Conservation (phyloP, 2,329 filamentous ascomycete genomes). For the Phoma sp. region DNA sequence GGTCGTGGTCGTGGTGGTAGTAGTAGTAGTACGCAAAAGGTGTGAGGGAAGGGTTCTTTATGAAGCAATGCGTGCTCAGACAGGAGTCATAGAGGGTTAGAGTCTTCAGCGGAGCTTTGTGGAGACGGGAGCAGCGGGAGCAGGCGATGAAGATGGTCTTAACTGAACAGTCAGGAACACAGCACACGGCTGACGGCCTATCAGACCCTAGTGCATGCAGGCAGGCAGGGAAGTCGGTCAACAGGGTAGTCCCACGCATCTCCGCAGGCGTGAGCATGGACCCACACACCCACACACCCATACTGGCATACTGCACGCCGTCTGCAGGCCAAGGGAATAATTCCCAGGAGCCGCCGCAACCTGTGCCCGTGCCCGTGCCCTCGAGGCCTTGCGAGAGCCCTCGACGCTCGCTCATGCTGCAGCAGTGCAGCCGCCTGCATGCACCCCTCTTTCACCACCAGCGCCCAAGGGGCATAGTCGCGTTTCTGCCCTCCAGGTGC, state of each 20-base stretch:
- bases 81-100: constrained; percentile 29
- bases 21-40: not conserved
- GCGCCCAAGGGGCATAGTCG: constrained; percentile 11
- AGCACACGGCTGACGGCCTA: constrained; percentile 9
- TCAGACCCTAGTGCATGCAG: constrained; percentile 10
- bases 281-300: not conserved
- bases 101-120: constrained; percentile 31
- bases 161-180: constrained; percentile 36
- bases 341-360: constrained; percentile 27
- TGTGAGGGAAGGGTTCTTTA: constrained; percentile 7
- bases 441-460: constrained; percentile 27
- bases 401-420: constrained; percentile 12
- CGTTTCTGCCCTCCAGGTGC: constrained; percentile 30
- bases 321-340: constrained; percentile 26
- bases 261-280: constrained; percentile 15
- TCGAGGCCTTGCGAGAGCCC: no score
- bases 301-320: no score
- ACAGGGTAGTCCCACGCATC: constrained; percentile 30
- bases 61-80: constrained; percentile 14
- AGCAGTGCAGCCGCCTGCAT: no score
- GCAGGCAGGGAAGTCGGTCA: not conserved
- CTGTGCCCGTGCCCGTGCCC: constrained; percentile 5
- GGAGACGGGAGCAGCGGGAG: constrained; percentile 32
- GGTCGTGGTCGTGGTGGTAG: not conserved
- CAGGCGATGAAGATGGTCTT: constrained; percentile 37